These are phyloP conservation scores for Paxillus involutus DNA, from an alignment of 768 basidiomycete species.

Conservation along the genomic window DNA sequence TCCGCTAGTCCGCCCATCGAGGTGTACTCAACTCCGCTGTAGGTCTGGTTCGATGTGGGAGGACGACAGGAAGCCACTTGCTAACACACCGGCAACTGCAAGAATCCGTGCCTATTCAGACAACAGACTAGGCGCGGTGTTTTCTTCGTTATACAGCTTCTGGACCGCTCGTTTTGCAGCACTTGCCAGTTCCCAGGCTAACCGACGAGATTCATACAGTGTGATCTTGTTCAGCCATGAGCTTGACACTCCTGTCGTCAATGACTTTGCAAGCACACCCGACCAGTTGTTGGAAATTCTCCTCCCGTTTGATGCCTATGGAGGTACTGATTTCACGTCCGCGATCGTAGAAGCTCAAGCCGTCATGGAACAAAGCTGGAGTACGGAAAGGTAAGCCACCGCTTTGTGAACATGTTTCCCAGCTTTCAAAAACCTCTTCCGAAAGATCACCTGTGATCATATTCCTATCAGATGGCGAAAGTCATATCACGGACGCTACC, in stretches of 20 bases:
- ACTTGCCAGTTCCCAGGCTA: slow-evolving; percentile 22
- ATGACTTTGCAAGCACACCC: slow-evolving; percentile 48
- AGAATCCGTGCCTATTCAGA: slow-evolving; percentile 36
- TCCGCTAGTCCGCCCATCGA: no score
- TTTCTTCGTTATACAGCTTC: slow-evolving; percentile 53
- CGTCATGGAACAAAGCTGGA: slow-evolving; percentile 49
- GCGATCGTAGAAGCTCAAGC: slow-evolving; percentile 39
- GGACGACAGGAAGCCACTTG: slow-evolving; percentile 43
- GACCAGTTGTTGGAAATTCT: slow-evolving; percentile 42
- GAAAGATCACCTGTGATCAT: slow-evolving; percentile 29
- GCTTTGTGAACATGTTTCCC: not conserved
- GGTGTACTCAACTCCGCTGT: not conserved
- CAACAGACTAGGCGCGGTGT: slow-evolving; percentile 60
- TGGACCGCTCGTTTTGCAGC: slow-evolving; percentile 53
- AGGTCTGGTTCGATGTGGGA: slow-evolving; percentile 54
- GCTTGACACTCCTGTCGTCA: slow-evolving; percentile 28
- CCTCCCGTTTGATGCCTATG: slow-evolving; percentile 29
- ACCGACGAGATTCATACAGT: slow-evolving; percentile 55
- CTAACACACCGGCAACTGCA: slow-evolving; percentile 39
- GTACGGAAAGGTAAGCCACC: slow-evolving; percentile 41
- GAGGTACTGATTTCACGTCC: slow-evolving; percentile 44
- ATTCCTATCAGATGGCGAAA: slow-evolving; percentile 42
- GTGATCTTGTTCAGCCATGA: slow-evolving; percentile 46
- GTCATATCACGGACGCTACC: slow-evolving; percentile 33
- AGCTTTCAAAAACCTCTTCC: not conserved